A percentile compares a stretch with the other conserved stretches of the same genome.
Conservation (phyloP, 73 alveolate genomes). For the Paramecium sonneborni region DNA sequence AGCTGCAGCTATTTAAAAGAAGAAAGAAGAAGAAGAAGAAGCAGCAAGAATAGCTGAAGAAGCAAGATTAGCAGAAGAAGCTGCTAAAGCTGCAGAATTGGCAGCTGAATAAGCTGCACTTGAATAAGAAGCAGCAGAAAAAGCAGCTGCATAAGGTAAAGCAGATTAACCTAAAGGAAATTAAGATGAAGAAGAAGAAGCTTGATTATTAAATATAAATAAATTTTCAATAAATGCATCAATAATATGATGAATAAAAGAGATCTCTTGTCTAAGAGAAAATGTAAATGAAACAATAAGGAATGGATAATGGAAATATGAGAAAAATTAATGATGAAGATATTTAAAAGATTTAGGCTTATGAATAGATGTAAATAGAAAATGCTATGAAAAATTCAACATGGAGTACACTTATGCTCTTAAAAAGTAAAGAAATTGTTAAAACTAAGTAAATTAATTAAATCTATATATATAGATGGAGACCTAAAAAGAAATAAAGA, state of each 20-base stretch:
- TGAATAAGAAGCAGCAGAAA: neutral
- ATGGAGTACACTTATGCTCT: slow-evolving; percentile 26
- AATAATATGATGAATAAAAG: neutral
- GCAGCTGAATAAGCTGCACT: neutral
- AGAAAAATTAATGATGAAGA: slow-evolving; percentile 8
- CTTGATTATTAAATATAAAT: neutral
- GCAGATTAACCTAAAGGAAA: neutral
- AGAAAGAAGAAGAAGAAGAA: slow-evolving; percentile 64
- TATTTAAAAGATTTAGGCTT: neutral
- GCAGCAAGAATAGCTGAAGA: slow-evolving; percentile 44
- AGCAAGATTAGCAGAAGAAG: slow-evolving; percentile 61
- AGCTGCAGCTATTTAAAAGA: slow-evolving; percentile 50
- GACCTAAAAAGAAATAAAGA: slow-evolving; percentile 64
- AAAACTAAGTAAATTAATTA: neutral
- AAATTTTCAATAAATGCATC: neutral
- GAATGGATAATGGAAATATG: neutral
- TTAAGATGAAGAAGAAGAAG: slow-evolving; percentile 4
- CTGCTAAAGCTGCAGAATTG: neutral
- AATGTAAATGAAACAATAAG: neutral
- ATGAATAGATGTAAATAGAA: slow-evolving; percentile 51
- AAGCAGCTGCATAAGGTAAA: neutral
- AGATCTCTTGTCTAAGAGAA: neutral
- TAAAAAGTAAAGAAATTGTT: slow-evolving; percentile 33
- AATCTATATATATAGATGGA: slow-evolving; percentile 57
- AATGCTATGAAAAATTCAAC: slow-evolving; percentile 53